Conservation (phyloP, 345 rosid genomes). For the Murraya koenigii region DNA sequence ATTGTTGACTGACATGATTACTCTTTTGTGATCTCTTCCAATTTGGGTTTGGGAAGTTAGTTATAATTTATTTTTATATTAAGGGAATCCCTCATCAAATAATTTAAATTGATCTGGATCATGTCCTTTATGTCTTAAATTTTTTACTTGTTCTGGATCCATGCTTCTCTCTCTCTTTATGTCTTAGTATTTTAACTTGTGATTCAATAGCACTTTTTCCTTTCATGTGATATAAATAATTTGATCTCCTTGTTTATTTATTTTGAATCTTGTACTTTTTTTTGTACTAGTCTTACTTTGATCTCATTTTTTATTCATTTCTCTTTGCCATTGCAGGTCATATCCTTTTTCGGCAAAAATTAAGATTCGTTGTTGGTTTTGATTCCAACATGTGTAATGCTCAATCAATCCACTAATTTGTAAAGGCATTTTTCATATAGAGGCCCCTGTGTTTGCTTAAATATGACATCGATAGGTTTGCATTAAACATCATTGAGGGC, state of each 20-base stretch:
- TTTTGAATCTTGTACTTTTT: neutral
- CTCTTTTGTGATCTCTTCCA: neutral
- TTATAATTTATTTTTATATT: neutral
- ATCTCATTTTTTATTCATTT: neutral
- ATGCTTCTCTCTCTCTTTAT: neutral
- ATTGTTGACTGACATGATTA: neutral
- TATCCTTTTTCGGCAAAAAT: slow-evolving; percentile 54
- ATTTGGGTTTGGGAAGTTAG: neutral
- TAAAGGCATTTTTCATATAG: neutral
- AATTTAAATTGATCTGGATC: too few relatives aligned
- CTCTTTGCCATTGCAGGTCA: slow-evolving; percentile 65
- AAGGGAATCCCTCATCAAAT: neutral
- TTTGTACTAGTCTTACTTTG: neutral
- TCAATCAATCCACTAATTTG: neutral
- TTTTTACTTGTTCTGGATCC: neutral
- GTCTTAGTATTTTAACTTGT: neutral
- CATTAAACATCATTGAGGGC: neutral
- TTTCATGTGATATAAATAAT: neutral
- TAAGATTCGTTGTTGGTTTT: neutral
- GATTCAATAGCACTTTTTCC: neutral
- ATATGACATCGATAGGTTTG: neutral
- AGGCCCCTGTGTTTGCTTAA: too few relatives aligned
- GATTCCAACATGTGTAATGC: neutral
- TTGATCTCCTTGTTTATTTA: neutral
- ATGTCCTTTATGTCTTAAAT: too few relatives aligned